A percentile compares a stretch with the other conserved stretches of the same genome.
These are phyloP conservation scores for Acanthamoeba triangularis DNA, from an alignment of 208 protist species.

Conservation along the genomic window DNA sequence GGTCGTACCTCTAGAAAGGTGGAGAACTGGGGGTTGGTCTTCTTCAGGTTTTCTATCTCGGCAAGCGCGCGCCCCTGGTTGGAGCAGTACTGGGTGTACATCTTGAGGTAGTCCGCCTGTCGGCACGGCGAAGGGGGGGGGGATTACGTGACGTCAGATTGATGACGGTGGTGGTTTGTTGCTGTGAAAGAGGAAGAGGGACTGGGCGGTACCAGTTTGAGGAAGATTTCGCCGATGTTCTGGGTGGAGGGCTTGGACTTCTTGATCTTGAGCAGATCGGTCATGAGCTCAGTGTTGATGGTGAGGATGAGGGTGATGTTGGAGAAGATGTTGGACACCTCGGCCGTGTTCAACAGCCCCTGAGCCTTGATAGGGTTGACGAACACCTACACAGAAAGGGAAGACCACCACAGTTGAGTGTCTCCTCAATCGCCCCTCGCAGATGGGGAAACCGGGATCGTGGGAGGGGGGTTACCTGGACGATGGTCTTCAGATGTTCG, in stretches of 20 bases:
- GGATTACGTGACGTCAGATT: not conserved
- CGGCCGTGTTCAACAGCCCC: conserved; percentile 7
- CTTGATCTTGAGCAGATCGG: conserved; percentile 40
- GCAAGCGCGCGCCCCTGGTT: conserved; percentile 62
- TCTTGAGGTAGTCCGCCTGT: conserved; percentile 71
- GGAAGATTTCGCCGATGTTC: conserved; percentile 74
- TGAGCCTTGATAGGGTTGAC: conserved; percentile 57
- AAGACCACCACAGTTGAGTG: not conserved
- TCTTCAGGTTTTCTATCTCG: conserved; percentile 53
- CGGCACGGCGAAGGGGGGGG: not conserved
- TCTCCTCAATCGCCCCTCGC: not conserved
- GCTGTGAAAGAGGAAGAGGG: not conserved
- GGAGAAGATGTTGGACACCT: conserved; percentile 67
- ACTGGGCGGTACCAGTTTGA: not conserved
- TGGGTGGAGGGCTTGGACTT: conserved; percentile 69
- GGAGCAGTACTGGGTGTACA: conserved; percentile 74
- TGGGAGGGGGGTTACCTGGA: not conserved
- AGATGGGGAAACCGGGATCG: not conserved
- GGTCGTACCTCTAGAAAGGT: conserved; percentile 13
- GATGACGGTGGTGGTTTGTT: not conserved
- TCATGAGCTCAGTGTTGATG: conserved; percentile 75
- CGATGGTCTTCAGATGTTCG: conserved; percentile 69
- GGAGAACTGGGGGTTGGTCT: conserved; percentile 23
- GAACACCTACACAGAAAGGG: not conserved
- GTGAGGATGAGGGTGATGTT: conserved; percentile 69